Base-by-base conservation (phyloP, 345 rosid genomes). In the Combretum micranthum region DNA sequence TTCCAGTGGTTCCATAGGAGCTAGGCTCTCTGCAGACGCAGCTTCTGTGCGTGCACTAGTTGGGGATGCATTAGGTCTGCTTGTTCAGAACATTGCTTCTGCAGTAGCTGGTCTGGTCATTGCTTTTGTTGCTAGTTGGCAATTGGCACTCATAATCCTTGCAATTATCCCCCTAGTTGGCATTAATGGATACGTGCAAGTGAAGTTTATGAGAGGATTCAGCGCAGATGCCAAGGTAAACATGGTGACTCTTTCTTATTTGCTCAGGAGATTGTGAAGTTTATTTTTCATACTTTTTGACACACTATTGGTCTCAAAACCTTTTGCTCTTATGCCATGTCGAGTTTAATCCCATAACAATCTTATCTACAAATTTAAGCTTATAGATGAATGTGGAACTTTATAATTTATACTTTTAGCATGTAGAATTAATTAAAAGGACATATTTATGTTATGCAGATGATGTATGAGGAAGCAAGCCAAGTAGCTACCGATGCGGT, bases 21-120 rank as follows among this genome's bases (percentile, higher is more conserved):
- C 98, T n/a, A 83, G 91, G 59, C 87, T 88, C 9, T 91, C 96
- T 4, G 89, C 89, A 39, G 96, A 91, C 63, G 95, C 96, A 43
- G 91, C 96, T 43, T 57, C 79, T 1, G 69, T 88, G 9, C 91
- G 88, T 17, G 85, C 83, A 59, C 59, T 88, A 2, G 96, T 79
- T 23, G 96, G 98, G 56, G 98, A 91, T 55, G 74, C 88, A 5
- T 64, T 91, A 47, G 83, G 87, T 58, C 83, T 65, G 66, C 15
- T 77, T 15, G 92, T 91, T 56, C 89, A 84, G 60, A 87, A 81
- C 56, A 12, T 57, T 49, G 75, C 90, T 1, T 60, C 92, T n/a
- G 89, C 82, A 15, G 51, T 74, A 0, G 85, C 87, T 0, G 95
- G 87, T 62, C 17, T 91, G 63, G 80, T 87, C 59, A 91, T 87